phyloP scores from a whole-genome alignment of 306 rosid genomes.

The Alnus rubra region DNA sequence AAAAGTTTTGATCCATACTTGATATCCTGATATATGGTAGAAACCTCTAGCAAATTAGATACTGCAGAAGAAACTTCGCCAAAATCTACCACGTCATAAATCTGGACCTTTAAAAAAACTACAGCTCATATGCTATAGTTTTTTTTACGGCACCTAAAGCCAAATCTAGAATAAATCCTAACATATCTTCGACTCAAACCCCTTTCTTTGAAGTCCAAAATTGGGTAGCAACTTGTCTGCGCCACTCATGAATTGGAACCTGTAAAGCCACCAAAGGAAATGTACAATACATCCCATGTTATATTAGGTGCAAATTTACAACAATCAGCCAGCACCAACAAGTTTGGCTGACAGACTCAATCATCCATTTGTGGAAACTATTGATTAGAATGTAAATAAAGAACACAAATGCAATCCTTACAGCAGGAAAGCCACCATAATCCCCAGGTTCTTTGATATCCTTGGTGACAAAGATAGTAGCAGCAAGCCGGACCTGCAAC shows the following conservation, averaged over 20 bases:
- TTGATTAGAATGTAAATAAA: neutral
- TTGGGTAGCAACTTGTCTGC: constrained; percentile 63
- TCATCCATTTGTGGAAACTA: too few species aligned
- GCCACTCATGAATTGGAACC: constrained; percentile 74
- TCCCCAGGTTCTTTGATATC: constrained; percentile 84
- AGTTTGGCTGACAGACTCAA: neutral
- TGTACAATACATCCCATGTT: constrained; percentile 2
- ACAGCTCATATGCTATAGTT: too few species aligned
- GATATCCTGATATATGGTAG: neutral
- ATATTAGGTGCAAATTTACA: constrained; percentile 3
- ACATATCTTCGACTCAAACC: neutral
- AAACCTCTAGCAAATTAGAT: neutral
- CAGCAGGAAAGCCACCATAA: constrained; percentile 84
- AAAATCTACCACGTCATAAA: neutral
- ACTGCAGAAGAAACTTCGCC: neutral
- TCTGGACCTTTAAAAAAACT: too few species aligned
- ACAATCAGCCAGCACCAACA: constrained; percentile 5
- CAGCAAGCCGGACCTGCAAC: constrained; percentile 85
- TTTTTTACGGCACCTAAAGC: too few species aligned
- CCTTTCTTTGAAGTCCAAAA: constrained; percentile 27
- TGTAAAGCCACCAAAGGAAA: constrained; percentile 30
- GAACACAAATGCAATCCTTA: constrained; percentile 34
- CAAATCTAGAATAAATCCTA: too few species aligned
- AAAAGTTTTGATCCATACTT: too few species aligned
- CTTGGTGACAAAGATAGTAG: constrained; percentile 74